Base-by-base conservation (phyloP, 176 grass and related monocot genomes). In the Zea luxurians region DNA sequence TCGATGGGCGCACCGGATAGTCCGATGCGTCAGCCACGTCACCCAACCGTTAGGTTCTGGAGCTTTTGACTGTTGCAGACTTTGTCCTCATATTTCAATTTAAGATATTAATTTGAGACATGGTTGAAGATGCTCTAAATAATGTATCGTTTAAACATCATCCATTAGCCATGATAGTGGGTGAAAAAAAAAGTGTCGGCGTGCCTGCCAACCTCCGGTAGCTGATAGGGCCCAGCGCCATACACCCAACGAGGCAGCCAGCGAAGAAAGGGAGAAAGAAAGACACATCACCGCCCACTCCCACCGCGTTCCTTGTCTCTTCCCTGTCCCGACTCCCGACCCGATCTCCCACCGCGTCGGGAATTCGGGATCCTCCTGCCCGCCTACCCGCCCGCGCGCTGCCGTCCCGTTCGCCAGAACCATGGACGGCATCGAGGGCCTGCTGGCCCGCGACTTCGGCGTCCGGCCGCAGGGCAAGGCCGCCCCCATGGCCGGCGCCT, bases 371-470 rank as follows among this genome's bases (percentile, higher is more conserved):
- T 48, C 66, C n/a, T 38, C 15, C 6, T 4, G 0, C 17, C 65
- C 45, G 10, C 38, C 37, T 3, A 12, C 5, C 18, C 59, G 34
- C 17, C 13, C 8, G 46, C 18, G 6, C 7, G 34, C 81, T 43
- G 35, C 34, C 3, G 61, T 44, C 13, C 27, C 38, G 8, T 16
- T 8, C 49, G 20, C 63, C n/a, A 1, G 9, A 4, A 0, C 71
- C 79, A 97, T 93, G 93, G 93, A 97, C 35, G 93, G 89, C 48
- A 90, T 93, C 86, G 83, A 91, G 84, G 93, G 93, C 15, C 71
- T 93, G 37, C 85, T 93, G 35, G 85, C 90, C 40, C 79, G 79
- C 36, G 88, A 97, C 77, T 97, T 97, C 54, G 88, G 93, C 45
- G 73, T 97, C 85, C 88, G 86, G n/a, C 93, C 74, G 9, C 82